Conservation (phyloP, 1,284 basidiomycete genomes). For the Ganoderma sinense region DNA sequence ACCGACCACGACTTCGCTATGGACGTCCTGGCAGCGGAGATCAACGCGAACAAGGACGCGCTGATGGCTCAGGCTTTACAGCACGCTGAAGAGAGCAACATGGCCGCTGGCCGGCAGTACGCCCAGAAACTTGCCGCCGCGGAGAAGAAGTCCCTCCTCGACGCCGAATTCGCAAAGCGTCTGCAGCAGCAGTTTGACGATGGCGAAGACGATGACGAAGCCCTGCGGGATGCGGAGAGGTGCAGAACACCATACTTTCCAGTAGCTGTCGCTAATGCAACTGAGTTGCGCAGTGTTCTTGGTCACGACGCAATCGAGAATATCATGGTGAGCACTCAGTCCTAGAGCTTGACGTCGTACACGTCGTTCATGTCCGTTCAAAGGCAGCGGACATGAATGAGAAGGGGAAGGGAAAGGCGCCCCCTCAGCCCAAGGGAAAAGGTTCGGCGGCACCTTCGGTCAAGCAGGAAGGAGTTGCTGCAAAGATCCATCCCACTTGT, state of each 20-base stretch:
- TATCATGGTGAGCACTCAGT: slow-evolving; percentile 37
- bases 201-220: slow-evolving; percentile 38
- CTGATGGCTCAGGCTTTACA: slow-evolving; percentile 45
- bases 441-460: background rate
- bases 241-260: slow-evolving; percentile 15
- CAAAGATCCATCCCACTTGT: slow-evolving; percentile 35
- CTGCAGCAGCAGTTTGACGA: slow-evolving; percentile 42
- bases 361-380: background rate
- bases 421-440: slow-evolving; percentile 27
- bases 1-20: slow-evolving; percentile 43
- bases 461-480: slow-evolving; percentile 16
- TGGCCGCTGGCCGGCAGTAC: slow-evolving; percentile 41
- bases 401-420: slow-evolving; percentile 43
- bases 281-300: slow-evolving; percentile 36
- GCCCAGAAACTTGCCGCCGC: slow-evolving; percentile 48
- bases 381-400: slow-evolving; percentile 43
- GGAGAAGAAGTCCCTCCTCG: slow-evolving; percentile 47
- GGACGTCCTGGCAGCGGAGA: slow-evolving; percentile 40
- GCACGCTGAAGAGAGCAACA: slow-evolving; percentile 34
- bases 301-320: slow-evolving; percentile 38
- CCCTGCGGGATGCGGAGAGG: slow-evolving; percentile 42
- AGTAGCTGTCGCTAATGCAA: background rate
- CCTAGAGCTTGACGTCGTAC: background rate
- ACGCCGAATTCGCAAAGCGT: slow-evolving; percentile 48
- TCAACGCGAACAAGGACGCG: slow-evolving; percentile 41